Conservation (phyloP, 768 basidiomycete species). For the Termitomyces titanicus region DNA sequence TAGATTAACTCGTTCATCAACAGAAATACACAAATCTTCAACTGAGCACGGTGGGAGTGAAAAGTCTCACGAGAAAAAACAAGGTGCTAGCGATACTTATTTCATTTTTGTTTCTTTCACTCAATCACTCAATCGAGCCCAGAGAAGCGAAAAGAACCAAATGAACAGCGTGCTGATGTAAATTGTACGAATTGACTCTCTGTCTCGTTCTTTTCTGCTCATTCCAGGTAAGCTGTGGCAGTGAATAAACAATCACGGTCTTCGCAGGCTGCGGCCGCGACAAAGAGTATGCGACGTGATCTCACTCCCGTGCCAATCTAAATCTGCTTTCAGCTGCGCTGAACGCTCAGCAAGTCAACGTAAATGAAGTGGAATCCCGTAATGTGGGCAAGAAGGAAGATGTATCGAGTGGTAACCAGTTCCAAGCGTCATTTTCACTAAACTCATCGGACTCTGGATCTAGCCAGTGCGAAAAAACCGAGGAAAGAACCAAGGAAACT, state of each 20-base stretch:
- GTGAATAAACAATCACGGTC: not conserved
- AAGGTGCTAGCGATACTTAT: slow-evolving; percentile 1
- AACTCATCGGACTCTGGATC: not conserved
- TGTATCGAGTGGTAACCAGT: not conserved
- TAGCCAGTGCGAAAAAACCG: slow-evolving; percentile 3
- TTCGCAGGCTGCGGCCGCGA: not conserved
- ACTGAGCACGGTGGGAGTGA: not conserved
- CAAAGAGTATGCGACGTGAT: not conserved
- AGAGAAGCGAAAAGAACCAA: slow-evolving; percentile 6
- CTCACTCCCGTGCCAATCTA: not conserved
- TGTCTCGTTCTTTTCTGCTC: not conserved
- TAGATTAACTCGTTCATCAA: not conserved
- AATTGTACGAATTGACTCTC: not conserved
- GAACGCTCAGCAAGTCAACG: not conserved
- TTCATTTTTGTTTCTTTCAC: not conserved
- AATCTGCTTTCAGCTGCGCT: not conserved
- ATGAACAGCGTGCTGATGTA: not conserved
- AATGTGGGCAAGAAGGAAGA: not conserved
- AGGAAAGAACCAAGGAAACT: slow-evolving; percentile 2
- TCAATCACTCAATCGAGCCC: slow-evolving; percentile 3
- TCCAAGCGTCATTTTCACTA: not conserved
- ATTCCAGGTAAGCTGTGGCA: not conserved
- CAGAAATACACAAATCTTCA: not conserved
- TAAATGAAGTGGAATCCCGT: not conserved
- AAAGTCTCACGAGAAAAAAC: not conserved